Percentiles rank a stretch among this genome's conserved stretches.
These are phyloP conservation scores for Phytopythium chamaehyphon DNA, from an alignment of 352 stramenopile genomes.

Conservation along the genomic window DNA sequence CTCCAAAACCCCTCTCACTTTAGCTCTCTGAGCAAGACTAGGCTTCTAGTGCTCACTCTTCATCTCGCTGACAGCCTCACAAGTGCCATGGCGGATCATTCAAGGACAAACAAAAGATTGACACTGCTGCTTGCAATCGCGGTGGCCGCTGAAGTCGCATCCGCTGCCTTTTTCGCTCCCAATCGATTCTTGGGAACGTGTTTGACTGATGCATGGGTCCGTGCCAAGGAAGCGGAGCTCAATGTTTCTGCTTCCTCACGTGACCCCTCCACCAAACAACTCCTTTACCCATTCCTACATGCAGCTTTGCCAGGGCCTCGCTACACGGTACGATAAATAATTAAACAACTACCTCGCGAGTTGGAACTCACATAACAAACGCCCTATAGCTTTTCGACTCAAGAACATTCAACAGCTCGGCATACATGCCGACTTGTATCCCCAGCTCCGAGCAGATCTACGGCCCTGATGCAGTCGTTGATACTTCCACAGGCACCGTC, in stretches of 20 bases:
- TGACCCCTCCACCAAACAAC: constrained; percentile 14
- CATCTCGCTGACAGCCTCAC: neutral
- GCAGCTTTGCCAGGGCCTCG: constrained; percentile 24
- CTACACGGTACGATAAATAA: constrained; percentile 11
- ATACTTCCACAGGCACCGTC: constrained; percentile 15
- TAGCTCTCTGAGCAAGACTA: no score
- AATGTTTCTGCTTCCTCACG: constrained; percentile 19
- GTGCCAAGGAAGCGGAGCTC: constrained; percentile 13
- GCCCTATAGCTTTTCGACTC: constrained; percentile 13
- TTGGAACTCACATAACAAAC: no score
- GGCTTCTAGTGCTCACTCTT: no score
- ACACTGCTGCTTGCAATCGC: neutral
- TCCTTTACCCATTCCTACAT: constrained; percentile 30
- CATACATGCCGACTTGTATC: constrained; percentile 29
- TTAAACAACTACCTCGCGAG: neutral
- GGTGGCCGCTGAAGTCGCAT: neutral
- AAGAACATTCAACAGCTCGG: constrained; percentile 15
- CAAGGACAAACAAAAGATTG: neutral
- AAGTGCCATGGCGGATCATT: neutral
- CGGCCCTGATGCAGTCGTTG: constrained; percentile 24
- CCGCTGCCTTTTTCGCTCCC: constrained; percentile 13
- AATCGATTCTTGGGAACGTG: constrained; percentile 42
- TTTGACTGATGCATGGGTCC: constrained; percentile 28
- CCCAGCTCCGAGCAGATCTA: constrained; percentile 18
- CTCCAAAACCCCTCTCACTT: no score